Evolutionary conservation across 164 flowering plant species (phyloP), one percentile per base, ranked within the genome.

Genomic region (Tetrastigma voinierianum): DNA sequence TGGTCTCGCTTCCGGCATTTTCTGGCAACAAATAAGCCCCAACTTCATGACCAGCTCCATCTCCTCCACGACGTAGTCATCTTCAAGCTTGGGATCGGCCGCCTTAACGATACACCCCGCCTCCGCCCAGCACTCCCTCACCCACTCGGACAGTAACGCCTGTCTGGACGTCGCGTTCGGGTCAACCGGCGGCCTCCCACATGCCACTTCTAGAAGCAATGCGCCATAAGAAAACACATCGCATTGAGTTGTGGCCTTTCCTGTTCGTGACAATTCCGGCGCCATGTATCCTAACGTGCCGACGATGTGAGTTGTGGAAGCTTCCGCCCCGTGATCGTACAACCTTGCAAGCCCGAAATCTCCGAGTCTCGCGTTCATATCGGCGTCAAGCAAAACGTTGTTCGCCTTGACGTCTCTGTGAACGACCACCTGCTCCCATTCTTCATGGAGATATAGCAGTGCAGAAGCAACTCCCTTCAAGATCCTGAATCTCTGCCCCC

Each of bases 381-480:
- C 40, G 2, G 60, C 60, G 12, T 57, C 60, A 8, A 57, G 60
- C 32, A 57, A 16, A 3, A 57, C 40, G 13, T 57, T 57, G 60
- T 20, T 57, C 13, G 60, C 25, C 25, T 57, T 57, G 13, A 57
- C 21, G 23, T 57, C 60, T 12, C 60, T 21, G 25, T 57, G 60
- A 12, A 57, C 24, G 15, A 57, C 60, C n/a, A 57, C 60, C 16
- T 57, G 60, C 43, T 57, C 60, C 60, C 60, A 57, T 12, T 20
- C 60, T 23, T 57, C 60, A 43, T 57, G 60, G 4, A 57, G 60
- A 16, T 57, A 57, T 10, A 57, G 3, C 0, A 57, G 60, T 0
- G 21, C 60, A 6, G 60, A 73, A 12, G 65, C 73, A 0, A 79
- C 60, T 2, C 82, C 79, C 13, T 57, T 57, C 16, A 57, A 10